Percentiles rank a stretch among this genome's conserved stretches.
These are phyloP conservation scores for Stenogyne calaminthoides DNA, from an alignment of 305 asterid genomes.

Conservation along the genomic window DNA sequence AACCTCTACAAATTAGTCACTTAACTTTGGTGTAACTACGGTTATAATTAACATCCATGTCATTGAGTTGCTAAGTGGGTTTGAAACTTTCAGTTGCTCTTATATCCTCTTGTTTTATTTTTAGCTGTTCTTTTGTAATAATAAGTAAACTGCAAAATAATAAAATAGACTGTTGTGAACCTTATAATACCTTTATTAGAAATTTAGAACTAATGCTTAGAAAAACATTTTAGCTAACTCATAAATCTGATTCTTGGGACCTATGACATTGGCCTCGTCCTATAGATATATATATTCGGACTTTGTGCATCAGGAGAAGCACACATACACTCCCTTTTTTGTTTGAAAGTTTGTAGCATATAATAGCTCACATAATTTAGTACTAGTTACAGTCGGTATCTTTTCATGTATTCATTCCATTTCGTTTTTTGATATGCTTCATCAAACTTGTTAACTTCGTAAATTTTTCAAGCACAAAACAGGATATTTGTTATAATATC, in stretches of 20 bases:
- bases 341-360: not conserved
- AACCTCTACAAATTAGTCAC: not conserved
- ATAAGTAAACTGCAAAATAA: not conserved
- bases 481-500: not conserved
- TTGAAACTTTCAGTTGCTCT: not conserved
- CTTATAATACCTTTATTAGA: not conserved
- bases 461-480: not conserved
- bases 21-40: not conserved
- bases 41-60: not conserved
- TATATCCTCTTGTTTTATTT: not conserved
- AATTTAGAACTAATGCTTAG: not conserved
- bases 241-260: not conserved
- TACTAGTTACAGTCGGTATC: not conserved
- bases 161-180: not conserved
- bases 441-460: not conserved
- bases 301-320: not conserved
- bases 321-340: conserved; percentile 1
- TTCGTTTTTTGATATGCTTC: not conserved
- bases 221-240: not conserved
- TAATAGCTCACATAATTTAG: too few relatives aligned
- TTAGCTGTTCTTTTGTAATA: not conserved
- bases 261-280: not conserved
- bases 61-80: not conserved
- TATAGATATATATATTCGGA: not conserved
- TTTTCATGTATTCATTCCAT: not conserved